Evolutionary conservation across 2,329 filamentous ascomycete species (phyloP), one percentile per base, ranked within the genome.

Genomic region (Neofusicoccum cordaticola): DNA sequence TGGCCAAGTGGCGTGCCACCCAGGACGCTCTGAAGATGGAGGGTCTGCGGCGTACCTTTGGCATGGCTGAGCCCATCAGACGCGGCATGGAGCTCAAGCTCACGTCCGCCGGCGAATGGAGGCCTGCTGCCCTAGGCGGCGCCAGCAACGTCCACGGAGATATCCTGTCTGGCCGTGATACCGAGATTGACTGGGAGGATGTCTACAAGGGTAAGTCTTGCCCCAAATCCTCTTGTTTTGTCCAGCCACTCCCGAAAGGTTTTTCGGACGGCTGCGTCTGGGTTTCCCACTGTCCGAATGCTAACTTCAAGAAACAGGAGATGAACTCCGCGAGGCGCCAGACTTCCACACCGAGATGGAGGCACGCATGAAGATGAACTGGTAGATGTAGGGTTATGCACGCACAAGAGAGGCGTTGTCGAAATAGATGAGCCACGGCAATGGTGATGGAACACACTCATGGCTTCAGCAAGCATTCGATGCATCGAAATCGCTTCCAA

Each of bases 61-160:
- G 95, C 69, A 89, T 97, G 72, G 92, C 91, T 31, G 95, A 98
- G 85, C 95, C 95, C 2, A 88, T 98, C 72, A 88, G 93, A 65
- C 88, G 94, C 63, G 91, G 90, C 67, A 97, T 99, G 95, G 95
- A 99, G 83, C 84, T 97, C 77, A 91, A 92, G 86, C 94, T 96
- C 75, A 88, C 91, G 17, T 82, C 87, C 67, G 88, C 90, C 66
- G 90, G 92, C 68, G 88, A 91, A 78, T 96, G 93, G 90, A 85
- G 88, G 72, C 92, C 92, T 56, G 81, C 86, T 71, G 88, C 86
- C 51, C 81, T 96, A 64, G 85, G 87, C 50, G 87, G 88, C 42
- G 79, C 81, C 53, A 84, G 86, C 11, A 87, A 88, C 73, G 84
- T 98, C 60, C 93, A 97, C 80, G 91, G 92, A 82, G 94, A 98